Base-by-base conservation (phyloP, 1,139 yeast genomes). In the Kazachstania sp. region DNA sequence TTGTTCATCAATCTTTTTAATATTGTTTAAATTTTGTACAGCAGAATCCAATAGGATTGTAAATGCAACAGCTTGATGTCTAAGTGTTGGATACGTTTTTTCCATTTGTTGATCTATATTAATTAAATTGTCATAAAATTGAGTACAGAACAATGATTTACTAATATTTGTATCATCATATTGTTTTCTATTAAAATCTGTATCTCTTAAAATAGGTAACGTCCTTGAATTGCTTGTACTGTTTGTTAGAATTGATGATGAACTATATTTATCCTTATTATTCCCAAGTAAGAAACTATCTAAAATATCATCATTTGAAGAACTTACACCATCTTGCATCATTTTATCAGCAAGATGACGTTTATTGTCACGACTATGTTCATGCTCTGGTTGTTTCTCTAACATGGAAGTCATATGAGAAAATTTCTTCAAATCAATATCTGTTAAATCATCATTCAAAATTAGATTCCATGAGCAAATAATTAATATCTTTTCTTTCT, bases 11-110 rank as follows among this genome's bases (percentile, higher is more conserved):
- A 85, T 69, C 5, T 66, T 65, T 1, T 69, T 62, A 49, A 66
- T 67, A 54, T 63, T 61, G 53, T 66, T 80, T 55, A 73, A 64
- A 63, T 66, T 67, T 39, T 73, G 65, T 47, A 82, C 74, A 5
- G 84, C 81, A 45, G 78, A 71, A n/a, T 82, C 72, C 60, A 83
- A 62, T n/a, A 82, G 86, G 3, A 92, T 92, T 0, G 94, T 88
- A 70, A 86, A 83, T 18, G 90, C 77, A 8, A 79, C 78, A 0
- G 94, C 88, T 66, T 83, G 87, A 54, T 81, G 83, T 54, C 75
- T 76, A 52, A 81, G 75, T 15, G 81, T 75, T 0, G 88, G 87
- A 61, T 80, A 81, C 57, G 78, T 62, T 38, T 68, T 70, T 54
- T 79, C 82, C 49, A 82, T 68, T 30, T 67, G 66, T 1, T 81